These are phyloP conservation scores for Sclerotiophoma versabilis DNA, from an alignment of 2,329 filamentous ascomycete species.

Conservation along the genomic window DNA sequence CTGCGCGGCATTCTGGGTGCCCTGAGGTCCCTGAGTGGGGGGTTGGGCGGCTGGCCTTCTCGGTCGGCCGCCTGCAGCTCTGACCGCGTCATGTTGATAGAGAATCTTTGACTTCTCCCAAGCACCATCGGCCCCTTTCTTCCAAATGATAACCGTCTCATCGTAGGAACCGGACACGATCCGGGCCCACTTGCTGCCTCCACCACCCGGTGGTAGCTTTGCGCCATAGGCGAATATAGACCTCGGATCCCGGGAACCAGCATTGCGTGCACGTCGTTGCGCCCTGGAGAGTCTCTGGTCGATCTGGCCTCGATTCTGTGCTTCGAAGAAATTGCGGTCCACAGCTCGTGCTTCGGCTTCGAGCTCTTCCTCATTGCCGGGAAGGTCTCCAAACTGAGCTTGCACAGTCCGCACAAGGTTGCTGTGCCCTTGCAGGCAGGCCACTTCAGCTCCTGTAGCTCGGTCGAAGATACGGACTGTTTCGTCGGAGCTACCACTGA, in stretches of 20 bases:
- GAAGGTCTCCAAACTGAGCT: conserved; percentile 89
- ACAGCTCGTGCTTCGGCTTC: conserved; percentile 74
- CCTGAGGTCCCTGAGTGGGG: conserved; percentile 22
- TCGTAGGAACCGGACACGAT: conserved; percentile 98
- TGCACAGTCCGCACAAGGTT: conserved; percentile 93
- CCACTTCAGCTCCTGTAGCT: conserved; percentile 84
- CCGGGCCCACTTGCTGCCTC: conserved; percentile 86
- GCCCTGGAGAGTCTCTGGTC: conserved; percentile 40
- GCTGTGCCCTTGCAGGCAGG: conserved; percentile 80
- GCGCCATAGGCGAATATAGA: conserved; percentile 83
- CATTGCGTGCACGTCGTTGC: conserved; percentile 59
- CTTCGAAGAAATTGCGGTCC: conserved; percentile 75
- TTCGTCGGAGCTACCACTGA: conserved; percentile 95
- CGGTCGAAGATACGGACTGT: conserved; percentile 95
- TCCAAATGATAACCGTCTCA: conserved; percentile 94
- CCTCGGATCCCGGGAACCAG: conserved; percentile 76
- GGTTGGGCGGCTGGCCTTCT: conserved; percentile 38
- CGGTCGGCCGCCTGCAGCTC: conserved; percentile 55
- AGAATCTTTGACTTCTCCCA: conserved; percentile 82
- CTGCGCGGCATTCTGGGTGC: conserved; percentile 20
- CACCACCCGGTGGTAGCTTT: conserved; percentile 87
- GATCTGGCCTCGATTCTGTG: conserved; percentile 56
- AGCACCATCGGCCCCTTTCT: conserved; percentile 79
- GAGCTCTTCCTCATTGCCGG: conserved; percentile 79
- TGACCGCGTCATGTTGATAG: conserved; percentile 72